Conservation (phyloP, 2,329 filamentous ascomycete species). For the Parastagonospora nodorum region DNA sequence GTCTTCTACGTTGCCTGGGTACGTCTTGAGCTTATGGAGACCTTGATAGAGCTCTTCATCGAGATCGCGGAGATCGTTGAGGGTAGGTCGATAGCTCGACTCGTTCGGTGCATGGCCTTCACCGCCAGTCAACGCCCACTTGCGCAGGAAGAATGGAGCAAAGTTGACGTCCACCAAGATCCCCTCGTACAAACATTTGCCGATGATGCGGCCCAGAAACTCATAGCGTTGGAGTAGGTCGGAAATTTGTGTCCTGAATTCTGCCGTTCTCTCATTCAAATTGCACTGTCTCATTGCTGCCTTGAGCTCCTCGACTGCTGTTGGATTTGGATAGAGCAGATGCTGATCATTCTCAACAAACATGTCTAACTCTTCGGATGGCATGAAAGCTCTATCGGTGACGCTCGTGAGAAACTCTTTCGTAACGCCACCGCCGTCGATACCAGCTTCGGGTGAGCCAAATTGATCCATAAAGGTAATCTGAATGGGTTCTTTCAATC, state of each 20-base stretch:
- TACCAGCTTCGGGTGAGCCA: constrained; percentile 83
- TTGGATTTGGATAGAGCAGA: constrained; percentile 85
- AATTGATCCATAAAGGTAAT: constrained; percentile 97
- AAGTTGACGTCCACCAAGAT: constrained; percentile 93
- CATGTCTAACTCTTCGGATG: constrained; percentile 60
- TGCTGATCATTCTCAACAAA: constrained; percentile 88
- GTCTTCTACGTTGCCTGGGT: constrained; percentile 77
- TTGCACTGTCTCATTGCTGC: constrained; percentile 61
- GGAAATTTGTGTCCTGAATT: constrained; percentile 63
- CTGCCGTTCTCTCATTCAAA: constrained; percentile 57
- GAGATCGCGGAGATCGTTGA: constrained; percentile 92
- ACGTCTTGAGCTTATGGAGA: constrained; percentile 81
- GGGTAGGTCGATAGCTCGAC: constrained; percentile 80
- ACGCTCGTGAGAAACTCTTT: constrained; percentile 95
- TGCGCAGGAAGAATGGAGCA: constrained; percentile 92
- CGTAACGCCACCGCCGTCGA: constrained; percentile 94
- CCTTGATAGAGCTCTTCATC: constrained; percentile 91
- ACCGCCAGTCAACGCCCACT: constrained; percentile 83
- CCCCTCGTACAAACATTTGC: constrained; percentile 96
- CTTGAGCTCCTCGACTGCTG: constrained; percentile 70
- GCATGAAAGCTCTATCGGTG: constrained; percentile 80
- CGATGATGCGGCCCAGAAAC: constrained; percentile 89
- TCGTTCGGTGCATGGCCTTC: constrained; percentile 66
- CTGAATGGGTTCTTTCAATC: constrained; percentile 91
- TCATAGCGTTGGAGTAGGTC: constrained; percentile 78